Evolutionary conservation across 257 asterid genomes (phyloP).

Genomic region (Thymus mandschuricus): DNA sequence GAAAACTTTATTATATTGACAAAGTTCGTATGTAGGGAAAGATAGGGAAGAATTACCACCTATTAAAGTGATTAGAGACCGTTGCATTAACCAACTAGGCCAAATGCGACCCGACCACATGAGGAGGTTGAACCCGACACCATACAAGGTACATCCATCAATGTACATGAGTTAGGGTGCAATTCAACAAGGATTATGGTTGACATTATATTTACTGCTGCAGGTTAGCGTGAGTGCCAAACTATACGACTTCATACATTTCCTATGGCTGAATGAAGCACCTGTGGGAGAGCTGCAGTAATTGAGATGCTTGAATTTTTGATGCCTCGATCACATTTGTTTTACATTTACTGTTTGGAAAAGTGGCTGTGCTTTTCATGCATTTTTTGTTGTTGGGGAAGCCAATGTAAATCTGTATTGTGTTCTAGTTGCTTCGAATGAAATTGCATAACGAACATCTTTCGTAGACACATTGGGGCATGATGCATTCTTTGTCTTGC

Average conservation of each 20-base stretch:
- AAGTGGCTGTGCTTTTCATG: background rate
- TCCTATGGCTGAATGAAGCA: conserved; percentile 96
- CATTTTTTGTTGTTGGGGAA: background rate
- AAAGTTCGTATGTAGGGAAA: conserved; percentile 46
- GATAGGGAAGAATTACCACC: conserved; percentile 69
- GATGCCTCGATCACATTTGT: background rate
- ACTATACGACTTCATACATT: conserved; percentile 91
- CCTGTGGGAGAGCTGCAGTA: conserved; percentile 96
- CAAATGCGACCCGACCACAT: conserved; percentile 95
- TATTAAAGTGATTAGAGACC: conserved; percentile 62
- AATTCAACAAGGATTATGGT: too few species aligned
- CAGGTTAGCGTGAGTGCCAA: conserved; percentile 87
- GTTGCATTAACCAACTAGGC: conserved; percentile 77
- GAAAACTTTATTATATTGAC: conserved; percentile 8
- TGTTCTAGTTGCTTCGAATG: background rate
- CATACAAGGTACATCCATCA: conserved; percentile 60
- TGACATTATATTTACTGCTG: too few species aligned
- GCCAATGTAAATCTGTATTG: background rate
- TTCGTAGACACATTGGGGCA: background rate
- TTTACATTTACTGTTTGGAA: too few species aligned
- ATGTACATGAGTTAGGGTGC: too few species aligned
- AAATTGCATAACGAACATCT: background rate
- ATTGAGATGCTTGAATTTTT: conserved; percentile 20
- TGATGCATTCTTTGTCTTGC: background rate
- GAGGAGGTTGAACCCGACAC: conserved; percentile 98